Conservation (phyloP, 495 filamentous ascomycete species). For the Daldinia childiae region DNA sequence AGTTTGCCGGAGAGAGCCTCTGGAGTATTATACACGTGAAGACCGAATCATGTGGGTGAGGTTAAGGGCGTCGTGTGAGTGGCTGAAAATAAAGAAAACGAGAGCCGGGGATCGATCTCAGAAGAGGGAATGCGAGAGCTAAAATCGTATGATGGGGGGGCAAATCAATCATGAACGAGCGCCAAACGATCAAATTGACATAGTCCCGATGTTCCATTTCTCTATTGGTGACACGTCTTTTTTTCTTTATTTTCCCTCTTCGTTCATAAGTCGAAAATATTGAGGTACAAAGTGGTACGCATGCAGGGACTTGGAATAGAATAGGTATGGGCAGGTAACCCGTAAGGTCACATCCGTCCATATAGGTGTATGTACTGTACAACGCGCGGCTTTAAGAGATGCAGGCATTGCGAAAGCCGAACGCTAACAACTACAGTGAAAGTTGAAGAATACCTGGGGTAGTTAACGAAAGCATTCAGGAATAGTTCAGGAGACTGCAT, state of each 20-base stretch:
- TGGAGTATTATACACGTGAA: conserved; percentile 38
- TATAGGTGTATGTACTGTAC: conserved; percentile 9
- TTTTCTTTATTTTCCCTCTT: conserved; percentile 4
- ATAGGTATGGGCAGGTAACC: conserved; percentile 16
- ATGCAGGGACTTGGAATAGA: conserved; percentile 31
- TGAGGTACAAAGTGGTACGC: conserved; percentile 20
- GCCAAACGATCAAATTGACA: conserved; percentile 19
- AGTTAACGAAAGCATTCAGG: no score
- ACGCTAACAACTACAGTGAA: neutral
- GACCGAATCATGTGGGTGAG: conserved; percentile 37
- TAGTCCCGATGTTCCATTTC: conserved; percentile 26
- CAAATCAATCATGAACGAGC: conserved; percentile 17
- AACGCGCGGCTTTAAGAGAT: conserved; percentile 17
- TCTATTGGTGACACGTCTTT: conserved; percentile 34
- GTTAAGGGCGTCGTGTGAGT: conserved; percentile 14
- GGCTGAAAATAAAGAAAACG: conserved; percentile 25
- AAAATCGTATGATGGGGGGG: conserved; percentile 27
- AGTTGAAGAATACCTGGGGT: no score
- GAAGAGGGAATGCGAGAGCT: conserved; percentile 25
- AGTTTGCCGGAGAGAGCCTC: conserved; percentile 28
- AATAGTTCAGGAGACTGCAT: neutral
- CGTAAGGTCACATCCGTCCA: conserved; percentile 24
- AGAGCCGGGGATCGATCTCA: conserved; percentile 9
- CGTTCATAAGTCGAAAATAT: conserved; percentile 19
- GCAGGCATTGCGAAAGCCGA: conserved; percentile 9